Evolutionary conservation across 495 filamentous ascomycete species (phyloP), one percentile per base, ranked within the genome.

Genomic region (Penicillium daleae): DNA sequence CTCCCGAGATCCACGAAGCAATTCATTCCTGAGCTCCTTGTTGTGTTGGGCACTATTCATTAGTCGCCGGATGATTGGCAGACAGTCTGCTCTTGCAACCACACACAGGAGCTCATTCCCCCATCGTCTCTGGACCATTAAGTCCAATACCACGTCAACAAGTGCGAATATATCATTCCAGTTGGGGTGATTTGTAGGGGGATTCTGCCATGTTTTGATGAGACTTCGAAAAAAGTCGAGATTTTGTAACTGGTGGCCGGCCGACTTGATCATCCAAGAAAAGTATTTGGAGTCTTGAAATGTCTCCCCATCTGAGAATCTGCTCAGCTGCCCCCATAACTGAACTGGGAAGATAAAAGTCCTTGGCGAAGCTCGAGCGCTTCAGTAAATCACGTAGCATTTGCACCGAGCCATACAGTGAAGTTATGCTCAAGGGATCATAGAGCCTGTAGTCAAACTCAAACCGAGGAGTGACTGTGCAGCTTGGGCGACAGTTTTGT

Each of bases 381-480:
- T 27, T 57, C 21, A 57, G 66, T 57, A 29, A 72, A 59, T 60
- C 7, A 61, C 37, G 56, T 17, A 73, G 63, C 59, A 67, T 66
- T 19, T 57, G 33, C 59, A 64, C 63, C 29, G 68, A 71, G 33
- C 71, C 66, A 17, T 67, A 67, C 8, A 71, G 56, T 32, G 66
- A 69, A 58, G 66, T 67, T 37, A 73, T 66, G 55, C 68, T 61
- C 8, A 73, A 64, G n/a, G 71, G 71, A 60, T 73, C 68, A 26
- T 68, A 70, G 15, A 69, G 49, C 17, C 39, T 49, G 48, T 62
- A 65, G 27, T 68, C 63, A 57, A 73, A 69, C 26, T 66, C 54
- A 65, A 68, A 71, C 55, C 64, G 63, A 49, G 65, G 62, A 35
- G 24, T 31, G 2, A 71, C 65, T 9, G 65, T 53, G 51, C 68